Percentiles rank a stretch among this genome's conserved stretches.
Conservation (phyloP, 1,284 basidiomycete genomes). For the Inonotus hispidus region DNA sequence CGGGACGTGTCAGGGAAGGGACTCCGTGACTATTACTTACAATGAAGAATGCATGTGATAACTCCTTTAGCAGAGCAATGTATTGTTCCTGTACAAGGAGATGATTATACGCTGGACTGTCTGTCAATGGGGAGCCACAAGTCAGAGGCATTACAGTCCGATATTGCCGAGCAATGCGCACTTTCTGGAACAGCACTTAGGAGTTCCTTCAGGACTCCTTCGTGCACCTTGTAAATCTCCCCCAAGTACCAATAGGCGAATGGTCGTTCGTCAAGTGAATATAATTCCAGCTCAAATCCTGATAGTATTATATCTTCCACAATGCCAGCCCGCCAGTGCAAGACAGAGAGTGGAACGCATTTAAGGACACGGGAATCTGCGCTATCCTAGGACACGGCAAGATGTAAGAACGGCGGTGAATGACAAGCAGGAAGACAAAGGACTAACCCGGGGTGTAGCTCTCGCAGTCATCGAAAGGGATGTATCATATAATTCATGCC, state of each 20-base stretch:
- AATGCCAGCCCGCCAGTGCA: constrained; percentile 53
- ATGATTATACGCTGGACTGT: constrained; percentile 5
- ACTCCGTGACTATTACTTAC: not conserved
- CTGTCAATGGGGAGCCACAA: not conserved
- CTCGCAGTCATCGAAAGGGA: constrained; percentile 34
- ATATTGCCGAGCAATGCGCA: constrained; percentile 22
- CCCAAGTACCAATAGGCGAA: constrained; percentile 72
- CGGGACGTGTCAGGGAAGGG: not conserved
- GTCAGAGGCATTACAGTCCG: not conserved
- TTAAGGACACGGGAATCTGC: constrained; percentile 29
- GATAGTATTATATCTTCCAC: constrained; percentile 66
- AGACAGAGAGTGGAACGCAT: constrained; percentile 41
- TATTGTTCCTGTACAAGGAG: constrained; percentile 4
- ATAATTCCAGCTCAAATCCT: constrained; percentile 75
- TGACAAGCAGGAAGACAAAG: constrained; percentile 11
- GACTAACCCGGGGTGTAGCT: constrained; percentile 27
- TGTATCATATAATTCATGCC: constrained; percentile 54
- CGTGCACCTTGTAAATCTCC: constrained; percentile 50
- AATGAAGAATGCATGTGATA: constrained; percentile 3
- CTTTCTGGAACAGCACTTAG: constrained; percentile 35
- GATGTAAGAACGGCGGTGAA: not conserved
- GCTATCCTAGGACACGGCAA: constrained; percentile 19
- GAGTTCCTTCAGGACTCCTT: constrained; percentile 48
- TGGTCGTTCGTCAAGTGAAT: constrained; percentile 57
- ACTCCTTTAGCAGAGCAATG: not conserved